phyloP scores from a whole-genome alignment of 495 filamentous ascomycete genomes.

The Recurvomyces mirabilis region DNA sequence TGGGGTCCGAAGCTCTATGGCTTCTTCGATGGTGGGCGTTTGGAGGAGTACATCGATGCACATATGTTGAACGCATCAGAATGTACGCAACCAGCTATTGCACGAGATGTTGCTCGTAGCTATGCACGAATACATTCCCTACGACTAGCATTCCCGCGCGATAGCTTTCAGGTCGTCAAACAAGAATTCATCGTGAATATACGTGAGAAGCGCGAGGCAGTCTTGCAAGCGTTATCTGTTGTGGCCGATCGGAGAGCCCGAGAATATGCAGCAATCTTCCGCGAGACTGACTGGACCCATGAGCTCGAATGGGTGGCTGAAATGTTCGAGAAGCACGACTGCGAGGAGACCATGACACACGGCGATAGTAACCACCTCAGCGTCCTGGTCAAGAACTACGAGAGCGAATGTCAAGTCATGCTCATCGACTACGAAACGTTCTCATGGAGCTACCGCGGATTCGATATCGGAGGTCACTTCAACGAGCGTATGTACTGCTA shows the following conservation, averaged over 20 bases:
- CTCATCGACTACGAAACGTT: too few species aligned
- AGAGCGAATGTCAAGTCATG: too few species aligned
- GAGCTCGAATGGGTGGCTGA: not conserved
- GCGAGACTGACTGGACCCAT: not conserved
- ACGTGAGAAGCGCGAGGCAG: not conserved
- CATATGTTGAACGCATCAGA: not conserved
- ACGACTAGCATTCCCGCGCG: not conserved
- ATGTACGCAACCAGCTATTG: not conserved
- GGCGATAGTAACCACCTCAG: slow-evolving; percentile 42
- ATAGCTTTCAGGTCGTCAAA: not conserved
- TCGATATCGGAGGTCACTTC: too few species aligned
- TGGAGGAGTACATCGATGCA: not conserved
- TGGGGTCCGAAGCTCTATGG: not conserved
- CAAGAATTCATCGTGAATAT: not conserved
- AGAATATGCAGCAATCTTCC: not conserved
- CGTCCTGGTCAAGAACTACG: too few species aligned
- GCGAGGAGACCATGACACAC: not conserved
- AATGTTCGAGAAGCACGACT: not conserved
- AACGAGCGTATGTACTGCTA: too few species aligned
- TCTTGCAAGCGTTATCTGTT: not conserved
- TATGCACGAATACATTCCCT: not conserved
- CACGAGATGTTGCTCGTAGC: not conserved
- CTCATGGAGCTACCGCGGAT: too few species aligned
- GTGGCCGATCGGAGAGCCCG: not conserved
- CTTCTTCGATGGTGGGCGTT: not conserved